These are phyloP conservation scores for Schwanniomyces sp. DNA, from an alignment of 805 yeast genomes.

Conservation along the genomic window DNA sequence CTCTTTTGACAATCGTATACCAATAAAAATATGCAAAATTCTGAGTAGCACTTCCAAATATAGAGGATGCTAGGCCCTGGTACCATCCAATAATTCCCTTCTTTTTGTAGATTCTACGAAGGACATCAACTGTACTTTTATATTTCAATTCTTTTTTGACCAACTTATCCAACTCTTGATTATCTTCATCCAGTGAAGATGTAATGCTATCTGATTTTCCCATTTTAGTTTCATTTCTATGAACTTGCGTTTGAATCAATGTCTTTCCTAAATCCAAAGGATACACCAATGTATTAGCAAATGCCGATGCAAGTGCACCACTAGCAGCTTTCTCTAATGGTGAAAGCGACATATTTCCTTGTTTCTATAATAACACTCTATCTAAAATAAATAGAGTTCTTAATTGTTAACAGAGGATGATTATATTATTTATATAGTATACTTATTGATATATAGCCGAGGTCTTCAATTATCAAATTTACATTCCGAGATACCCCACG, in stretches of 20 bases:
- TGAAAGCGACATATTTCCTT: constrained; percentile 45
- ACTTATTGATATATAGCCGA: background rate
- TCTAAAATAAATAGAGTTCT: background rate
- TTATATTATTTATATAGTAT: background rate
- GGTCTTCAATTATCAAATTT: background rate
- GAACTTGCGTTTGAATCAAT: constrained; percentile 69
- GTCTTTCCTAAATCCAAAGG: constrained; percentile 81
- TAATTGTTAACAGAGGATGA: background rate
- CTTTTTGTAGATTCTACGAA: constrained; percentile 53
- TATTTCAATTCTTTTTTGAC: constrained; percentile 39
- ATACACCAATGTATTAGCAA: constrained; percentile 77
- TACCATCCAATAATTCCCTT: constrained; percentile 72
- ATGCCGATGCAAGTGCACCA: constrained; percentile 78
- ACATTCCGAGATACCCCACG: constrained; percentile 1
- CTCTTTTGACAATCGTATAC: constrained; percentile 70
- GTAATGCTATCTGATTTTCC: background rate
- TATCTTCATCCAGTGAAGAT: constrained; percentile 6
- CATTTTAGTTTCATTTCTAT: constrained; percentile 15
- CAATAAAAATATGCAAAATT: constrained; percentile 85
- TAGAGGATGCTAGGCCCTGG: constrained; percentile 66
- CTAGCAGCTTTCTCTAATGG: constrained; percentile 78
- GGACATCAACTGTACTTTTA: constrained; percentile 60
- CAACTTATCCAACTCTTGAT: constrained; percentile 3
- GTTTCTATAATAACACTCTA: background rate
- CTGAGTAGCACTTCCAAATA: constrained; percentile 72